Percentiles rank a stretch among this genome's conserved stretches.
Conservation (phyloP, 2,329 filamentous ascomycete genomes). For the Nemania abortiva region DNA sequence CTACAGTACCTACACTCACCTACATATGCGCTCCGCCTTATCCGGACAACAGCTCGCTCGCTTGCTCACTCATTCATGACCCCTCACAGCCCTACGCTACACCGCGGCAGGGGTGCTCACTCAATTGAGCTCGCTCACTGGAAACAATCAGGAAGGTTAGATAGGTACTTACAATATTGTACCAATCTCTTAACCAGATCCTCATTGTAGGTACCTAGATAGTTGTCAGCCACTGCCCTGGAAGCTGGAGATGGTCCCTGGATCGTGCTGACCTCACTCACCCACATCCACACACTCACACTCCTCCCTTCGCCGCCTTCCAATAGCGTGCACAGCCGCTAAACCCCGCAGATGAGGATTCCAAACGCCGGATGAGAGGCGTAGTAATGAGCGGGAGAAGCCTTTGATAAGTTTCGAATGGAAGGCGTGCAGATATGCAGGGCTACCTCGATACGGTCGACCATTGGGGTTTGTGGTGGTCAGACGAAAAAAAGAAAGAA, state of each 20-base stretch:
- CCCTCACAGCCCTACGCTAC: slow-evolving; percentile 30
- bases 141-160: not conserved
- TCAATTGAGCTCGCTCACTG: no score
- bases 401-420: not conserved
- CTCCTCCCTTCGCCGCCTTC: not conserved
- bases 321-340: slow-evolving; percentile 4
- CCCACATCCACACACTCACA: not conserved
- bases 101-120: not conserved
- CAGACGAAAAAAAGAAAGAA: slow-evolving; percentile 23
- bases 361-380: slow-evolving; percentile 1
- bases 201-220: not conserved
- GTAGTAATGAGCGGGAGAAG: slow-evolving; percentile 1
- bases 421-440: not conserved
- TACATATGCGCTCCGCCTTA: slow-evolving; percentile 31
- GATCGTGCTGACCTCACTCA: slow-evolving; percentile 11
- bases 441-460: not conserved
- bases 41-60: slow-evolving; percentile 18
- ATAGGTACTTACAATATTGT: no score
- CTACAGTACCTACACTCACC: not conserved
- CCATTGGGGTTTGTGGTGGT: slow-evolving; percentile 17
- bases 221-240: slow-evolving; percentile 20
- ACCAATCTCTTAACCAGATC: no score
- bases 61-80: not conserved
- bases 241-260: slow-evolving; percentile 28
- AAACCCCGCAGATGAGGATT: slow-evolving; percentile 15